Evolutionary conservation across 306 rosid species (phyloP).

Genomic region (Castanospermum australe): DNA sequence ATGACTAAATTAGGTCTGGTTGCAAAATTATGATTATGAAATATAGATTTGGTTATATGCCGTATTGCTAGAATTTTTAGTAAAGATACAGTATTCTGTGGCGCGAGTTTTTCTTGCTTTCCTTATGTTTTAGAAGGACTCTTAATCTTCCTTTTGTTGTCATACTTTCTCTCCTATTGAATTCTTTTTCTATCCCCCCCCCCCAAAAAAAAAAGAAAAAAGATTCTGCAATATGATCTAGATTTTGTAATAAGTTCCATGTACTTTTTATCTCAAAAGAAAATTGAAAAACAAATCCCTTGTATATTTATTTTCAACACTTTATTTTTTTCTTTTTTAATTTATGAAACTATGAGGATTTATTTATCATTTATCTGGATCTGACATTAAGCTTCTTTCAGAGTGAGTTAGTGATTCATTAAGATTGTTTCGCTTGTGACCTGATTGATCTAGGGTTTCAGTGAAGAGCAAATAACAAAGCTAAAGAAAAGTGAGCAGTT

Average conservation of each 20-base stretch:
- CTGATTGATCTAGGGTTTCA: conserved; percentile 52
- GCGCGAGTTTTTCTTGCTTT: neutral
- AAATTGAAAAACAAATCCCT: neutral
- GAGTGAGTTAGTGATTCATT: conserved; percentile 2
- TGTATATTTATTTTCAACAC: neutral
- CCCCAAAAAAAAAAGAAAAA: neutral
- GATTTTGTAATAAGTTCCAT: neutral
- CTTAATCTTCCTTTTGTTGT: neutral
- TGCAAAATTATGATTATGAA: neutral
- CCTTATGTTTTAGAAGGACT: too few species aligned
- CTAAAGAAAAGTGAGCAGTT: conserved; percentile 52
- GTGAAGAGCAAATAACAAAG: conserved; percentile 51
- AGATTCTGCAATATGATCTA: neutral
- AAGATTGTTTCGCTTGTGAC: neutral
- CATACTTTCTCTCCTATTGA: neutral
- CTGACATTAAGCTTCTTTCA: neutral
- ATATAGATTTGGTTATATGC: neutral
- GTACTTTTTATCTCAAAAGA: neutral
- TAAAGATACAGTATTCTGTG: neutral
- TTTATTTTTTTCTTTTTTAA: neutral
- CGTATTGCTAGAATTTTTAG: neutral
- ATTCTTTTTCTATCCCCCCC: neutral
- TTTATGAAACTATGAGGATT: neutral
- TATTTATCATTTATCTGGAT: neutral
- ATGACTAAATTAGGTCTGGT: neutral